These are phyloP conservation scores for Phytopythium boreale DNA, from an alignment of 352 stramenopile genomes.

Conservation along the genomic window DNA sequence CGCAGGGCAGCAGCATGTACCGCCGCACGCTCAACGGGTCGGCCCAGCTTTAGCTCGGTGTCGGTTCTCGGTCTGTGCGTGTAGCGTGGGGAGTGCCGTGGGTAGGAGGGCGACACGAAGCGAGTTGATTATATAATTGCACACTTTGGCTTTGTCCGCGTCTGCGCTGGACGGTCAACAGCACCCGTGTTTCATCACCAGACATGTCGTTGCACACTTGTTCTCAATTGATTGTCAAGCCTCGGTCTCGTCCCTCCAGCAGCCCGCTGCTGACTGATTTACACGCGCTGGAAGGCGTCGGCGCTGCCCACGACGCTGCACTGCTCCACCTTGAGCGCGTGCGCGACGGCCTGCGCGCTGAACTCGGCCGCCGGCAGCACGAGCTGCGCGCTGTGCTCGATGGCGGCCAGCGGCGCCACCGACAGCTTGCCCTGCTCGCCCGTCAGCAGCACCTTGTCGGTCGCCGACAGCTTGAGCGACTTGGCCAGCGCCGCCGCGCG, in stretches of 20 bases:
- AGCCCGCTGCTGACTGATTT: no score
- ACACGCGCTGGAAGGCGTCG: constrained; percentile 82
- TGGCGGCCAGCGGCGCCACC: constrained; percentile 70
- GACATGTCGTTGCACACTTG: no score
- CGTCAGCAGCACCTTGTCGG: constrained; percentile 83
- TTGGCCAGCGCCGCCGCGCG: constrained; percentile 62
- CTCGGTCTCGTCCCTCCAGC: no score
- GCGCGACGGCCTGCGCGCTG: constrained; percentile 60
- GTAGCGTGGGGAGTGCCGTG: neutral
- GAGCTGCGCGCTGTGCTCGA: constrained; percentile 68
- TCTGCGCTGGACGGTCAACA: no score
- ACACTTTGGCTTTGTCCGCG: neutral
- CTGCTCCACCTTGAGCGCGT: constrained; percentile 74
- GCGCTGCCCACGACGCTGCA: constrained; percentile 77
- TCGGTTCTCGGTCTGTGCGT: neutral
- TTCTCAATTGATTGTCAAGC: no score
- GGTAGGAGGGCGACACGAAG: no score
- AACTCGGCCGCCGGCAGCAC: constrained; percentile 76
- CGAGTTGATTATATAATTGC: neutral
- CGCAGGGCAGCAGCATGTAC: constrained; percentile 5
- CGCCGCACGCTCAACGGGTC: constrained; percentile 35
- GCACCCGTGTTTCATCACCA: no score
- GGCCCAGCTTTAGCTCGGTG: constrained; percentile 12
- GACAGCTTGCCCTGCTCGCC: constrained; percentile 63
- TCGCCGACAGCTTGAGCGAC: constrained; percentile 65